Evolutionary conservation across 2,329 filamentous ascomycete species (phyloP).

Genomic region (Chaetomiaceae sp.): DNA sequence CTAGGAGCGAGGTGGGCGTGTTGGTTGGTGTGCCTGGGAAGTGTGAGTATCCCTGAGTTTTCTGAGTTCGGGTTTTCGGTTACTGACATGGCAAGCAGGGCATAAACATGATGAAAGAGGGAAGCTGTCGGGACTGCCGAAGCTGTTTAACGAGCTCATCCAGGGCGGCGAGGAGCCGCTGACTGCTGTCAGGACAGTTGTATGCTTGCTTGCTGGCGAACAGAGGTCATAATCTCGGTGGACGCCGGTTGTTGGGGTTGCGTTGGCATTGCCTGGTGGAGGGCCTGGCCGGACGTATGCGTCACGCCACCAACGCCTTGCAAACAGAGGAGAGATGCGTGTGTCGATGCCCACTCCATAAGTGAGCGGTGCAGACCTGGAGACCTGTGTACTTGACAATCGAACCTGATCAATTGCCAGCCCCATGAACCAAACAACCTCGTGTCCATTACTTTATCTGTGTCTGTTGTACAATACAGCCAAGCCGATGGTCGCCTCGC

Average conservation of each 20-base stretch:
- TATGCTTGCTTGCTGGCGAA: conserved; percentile 54
- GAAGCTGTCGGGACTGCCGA: conserved; percentile 54
- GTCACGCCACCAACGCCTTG: too few relatives aligned
- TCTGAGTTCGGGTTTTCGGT: not conserved
- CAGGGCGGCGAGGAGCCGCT: conserved; percentile 51
- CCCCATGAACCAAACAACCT: too few relatives aligned
- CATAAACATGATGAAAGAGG: conserved; percentile 52
- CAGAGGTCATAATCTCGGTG: conserved; percentile 11
- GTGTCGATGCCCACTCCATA: too few relatives aligned
- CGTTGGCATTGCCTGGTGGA: too few relatives aligned
- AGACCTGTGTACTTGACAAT: too few relatives aligned
- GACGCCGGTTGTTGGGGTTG: not conserved
- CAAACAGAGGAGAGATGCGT: too few relatives aligned
- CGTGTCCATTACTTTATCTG: too few relatives aligned
- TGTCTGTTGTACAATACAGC: not conserved
- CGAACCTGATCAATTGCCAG: too few relatives aligned
- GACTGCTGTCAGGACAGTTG: conserved; percentile 54
- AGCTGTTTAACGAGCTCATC: conserved; percentile 57
- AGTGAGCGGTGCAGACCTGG: too few relatives aligned
- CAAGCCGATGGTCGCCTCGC: too few relatives aligned
- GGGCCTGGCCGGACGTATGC: too few relatives aligned
- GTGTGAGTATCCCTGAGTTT: conserved; percentile 49
- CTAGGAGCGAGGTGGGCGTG: conserved; percentile 53
- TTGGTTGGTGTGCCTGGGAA: conserved; percentile 54
- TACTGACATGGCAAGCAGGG: conserved; percentile 42